Evolutionary conservation across 208 protist species (phyloP), one percentile per base, ranked within the genome.

Genomic region (Trypanosoma boissoni): DNA sequence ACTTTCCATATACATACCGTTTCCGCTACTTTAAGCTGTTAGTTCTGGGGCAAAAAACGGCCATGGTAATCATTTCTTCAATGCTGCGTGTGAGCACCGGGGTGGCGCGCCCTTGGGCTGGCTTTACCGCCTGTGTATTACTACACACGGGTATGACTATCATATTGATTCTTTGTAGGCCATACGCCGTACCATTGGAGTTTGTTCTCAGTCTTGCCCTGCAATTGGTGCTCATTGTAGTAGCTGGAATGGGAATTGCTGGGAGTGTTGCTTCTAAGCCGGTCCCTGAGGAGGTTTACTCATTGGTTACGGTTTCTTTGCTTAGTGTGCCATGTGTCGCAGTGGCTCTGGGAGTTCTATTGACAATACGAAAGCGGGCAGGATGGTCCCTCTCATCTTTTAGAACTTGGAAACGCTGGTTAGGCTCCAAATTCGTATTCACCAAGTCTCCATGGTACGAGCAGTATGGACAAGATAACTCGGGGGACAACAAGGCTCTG

Each of bases 21-120:
- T 69, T 51, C 26, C 62, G 62, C 9, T 64, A 74, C 45, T 74
- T 65, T 45, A 65, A 62, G 39, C 37, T 74, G 4, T 24, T 74
- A 8, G 41, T 74, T 8, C 37, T 74, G 2, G 41, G 32, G 3
- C 68, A 74, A 24, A 74, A 74, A 46, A 68, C 54, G 24, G 53
- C 44, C 18, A 61, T 55, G 45, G 62, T 68, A 21, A 28, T 68
- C 5, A 36, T 68, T 21, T 68, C 62, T 9, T 36, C 42, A 3
- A 34, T 61, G 7, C 59, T 61, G 62, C 41, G 46, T 9, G 45
- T 56, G 45, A 53, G 34, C 14, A 34, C 18, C n/a, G 62, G 62
- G 18, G 7, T 68, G 34, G 45, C 24, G 2, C 39, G 32, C 14
- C 54, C 62, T 26, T 68, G 45, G 52, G 61, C 36, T 2, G 62